These are phyloP conservation scores for Aspergillus tubingensis DNA, from an alignment of 2,329 filamentous ascomycete species.

Conservation along the genomic window DNA sequence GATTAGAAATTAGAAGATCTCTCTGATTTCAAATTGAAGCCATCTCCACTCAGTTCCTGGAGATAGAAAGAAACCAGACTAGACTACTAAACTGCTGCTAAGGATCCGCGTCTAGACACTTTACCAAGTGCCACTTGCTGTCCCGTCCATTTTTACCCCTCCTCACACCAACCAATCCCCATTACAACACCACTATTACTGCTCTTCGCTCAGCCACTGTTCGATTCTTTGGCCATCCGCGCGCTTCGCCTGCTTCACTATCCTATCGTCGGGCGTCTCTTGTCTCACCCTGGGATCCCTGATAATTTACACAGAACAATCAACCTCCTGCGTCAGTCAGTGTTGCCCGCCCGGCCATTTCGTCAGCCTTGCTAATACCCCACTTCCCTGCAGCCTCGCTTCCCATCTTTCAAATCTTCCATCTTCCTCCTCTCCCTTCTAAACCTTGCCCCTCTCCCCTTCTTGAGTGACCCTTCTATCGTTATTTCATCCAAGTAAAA, in stretches of 20 bases:
- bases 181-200: not conserved
- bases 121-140: no score
- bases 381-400: constrained; percentile 14
- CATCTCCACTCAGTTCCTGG: no score
- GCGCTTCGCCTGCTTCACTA: not conserved
- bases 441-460: constrained; percentile 1
- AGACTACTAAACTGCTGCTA: no score
- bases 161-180: constrained; percentile 1
- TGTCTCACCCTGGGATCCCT: constrained; percentile 1
- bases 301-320: not conserved
- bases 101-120: no score
- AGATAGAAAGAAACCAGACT: no score
- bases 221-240: not conserved
- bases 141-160: constrained; percentile 6
- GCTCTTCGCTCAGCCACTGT: constrained; percentile 9
- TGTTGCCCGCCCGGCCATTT: not conserved
- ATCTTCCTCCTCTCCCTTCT: not conserved
- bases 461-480: not conserved
- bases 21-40: no score
- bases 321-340: not conserved
- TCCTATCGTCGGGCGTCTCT: not conserved
- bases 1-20: no score
- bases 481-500: not conserved
- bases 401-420: constrained; percentile 6
- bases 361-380: constrained; percentile 17